phyloP scores from a whole-genome alignment of 345 rosid species.

The Citrus trifoliata region DNA sequence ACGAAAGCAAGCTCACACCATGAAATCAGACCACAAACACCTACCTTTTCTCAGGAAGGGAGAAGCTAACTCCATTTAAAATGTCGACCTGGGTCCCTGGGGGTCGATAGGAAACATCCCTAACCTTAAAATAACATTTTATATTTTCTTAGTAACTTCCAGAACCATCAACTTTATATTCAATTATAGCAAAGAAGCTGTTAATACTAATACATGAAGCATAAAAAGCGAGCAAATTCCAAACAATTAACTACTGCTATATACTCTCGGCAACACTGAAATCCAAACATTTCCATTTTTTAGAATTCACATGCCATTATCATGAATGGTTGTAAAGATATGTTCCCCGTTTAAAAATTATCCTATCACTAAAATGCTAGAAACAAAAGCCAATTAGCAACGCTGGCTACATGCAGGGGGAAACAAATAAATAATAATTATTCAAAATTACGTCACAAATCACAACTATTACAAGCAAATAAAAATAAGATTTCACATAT shows the following conservation, averaged over 20 bases:
- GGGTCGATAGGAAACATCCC: constrained; percentile 68
- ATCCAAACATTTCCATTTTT: not conserved
- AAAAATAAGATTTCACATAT: not conserved
- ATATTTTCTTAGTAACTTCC: constrained; percentile 13
- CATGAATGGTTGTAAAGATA: not conserved
- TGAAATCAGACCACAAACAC: constrained; percentile 4
- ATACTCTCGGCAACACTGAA: not conserved
- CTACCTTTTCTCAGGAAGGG: constrained; percentile 74
- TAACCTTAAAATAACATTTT: constrained; percentile 37
- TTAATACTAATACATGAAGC: not conserved
- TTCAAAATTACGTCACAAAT: not conserved
- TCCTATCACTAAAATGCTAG: not conserved
- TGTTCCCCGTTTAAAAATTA: not conserved
- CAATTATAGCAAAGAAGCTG: not conserved
- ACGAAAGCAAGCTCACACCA: not conserved
- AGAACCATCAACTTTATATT: not conserved
- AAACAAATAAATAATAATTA: not conserved
- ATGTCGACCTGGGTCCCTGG: constrained; percentile 79
- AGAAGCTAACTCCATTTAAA: constrained; percentile 65
- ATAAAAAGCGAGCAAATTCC: not conserved
- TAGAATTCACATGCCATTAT: too few relatives aligned
- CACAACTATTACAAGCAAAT: not conserved
- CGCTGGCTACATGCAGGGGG: not conserved
- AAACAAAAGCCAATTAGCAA: not conserved
- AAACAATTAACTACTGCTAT: not conserved